Conservation (phyloP, 2,329 filamentous ascomycete species). For the Paraphaeosphaeria minitans region DNA sequence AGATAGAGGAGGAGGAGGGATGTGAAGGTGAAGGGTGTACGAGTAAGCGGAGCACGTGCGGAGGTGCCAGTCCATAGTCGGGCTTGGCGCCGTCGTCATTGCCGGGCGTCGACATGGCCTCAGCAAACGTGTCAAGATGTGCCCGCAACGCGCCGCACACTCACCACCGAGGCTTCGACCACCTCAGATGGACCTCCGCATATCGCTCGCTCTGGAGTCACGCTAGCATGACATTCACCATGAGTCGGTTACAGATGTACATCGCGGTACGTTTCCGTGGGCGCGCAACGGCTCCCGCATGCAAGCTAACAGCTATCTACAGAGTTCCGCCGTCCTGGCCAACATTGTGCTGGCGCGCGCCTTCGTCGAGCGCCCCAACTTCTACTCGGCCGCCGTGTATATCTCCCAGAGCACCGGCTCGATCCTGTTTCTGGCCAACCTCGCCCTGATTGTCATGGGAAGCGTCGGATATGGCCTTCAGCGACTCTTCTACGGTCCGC, state of each 20-base stretch:
- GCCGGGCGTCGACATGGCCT: slow-evolving; percentile 6
- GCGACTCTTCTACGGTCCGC: slow-evolving; percentile 83
- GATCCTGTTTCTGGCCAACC: slow-evolving; percentile 90
- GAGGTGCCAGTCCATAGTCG: background rate
- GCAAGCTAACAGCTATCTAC: slow-evolving; percentile 23
- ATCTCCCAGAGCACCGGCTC: slow-evolving; percentile 96
- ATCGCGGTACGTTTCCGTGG: slow-evolving; percentile 33
- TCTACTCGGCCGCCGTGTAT: slow-evolving; percentile 97
- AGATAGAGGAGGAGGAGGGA: slow-evolving; percentile 3
- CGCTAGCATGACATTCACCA: slow-evolving; percentile 18
- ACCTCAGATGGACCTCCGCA: background rate
- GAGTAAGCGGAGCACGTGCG: background rate
- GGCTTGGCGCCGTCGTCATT: slow-evolving; percentile 22
- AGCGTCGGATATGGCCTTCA: slow-evolving; percentile 86
- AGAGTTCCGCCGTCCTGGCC: slow-evolving; percentile 78
- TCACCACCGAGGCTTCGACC: background rate
- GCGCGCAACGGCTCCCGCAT: background rate
- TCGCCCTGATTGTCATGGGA: slow-evolving; percentile 80
- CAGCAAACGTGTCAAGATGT: slow-evolving; percentile 22
- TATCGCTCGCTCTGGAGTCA: slow-evolving; percentile 5
- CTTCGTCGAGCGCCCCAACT: slow-evolving; percentile 94
- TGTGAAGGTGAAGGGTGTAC: slow-evolving; percentile 41
- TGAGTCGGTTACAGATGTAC: slow-evolving; percentile 43
- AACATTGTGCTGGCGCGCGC: slow-evolving; percentile 84
- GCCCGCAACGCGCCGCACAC: slow-evolving; percentile 3